Percentiles rank a stretch among this genome's conserved stretches.
Evolutionary conservation across 371 early-diverging fungal species (phyloP).

Genomic region (Rhizopus arrhizus): DNA sequence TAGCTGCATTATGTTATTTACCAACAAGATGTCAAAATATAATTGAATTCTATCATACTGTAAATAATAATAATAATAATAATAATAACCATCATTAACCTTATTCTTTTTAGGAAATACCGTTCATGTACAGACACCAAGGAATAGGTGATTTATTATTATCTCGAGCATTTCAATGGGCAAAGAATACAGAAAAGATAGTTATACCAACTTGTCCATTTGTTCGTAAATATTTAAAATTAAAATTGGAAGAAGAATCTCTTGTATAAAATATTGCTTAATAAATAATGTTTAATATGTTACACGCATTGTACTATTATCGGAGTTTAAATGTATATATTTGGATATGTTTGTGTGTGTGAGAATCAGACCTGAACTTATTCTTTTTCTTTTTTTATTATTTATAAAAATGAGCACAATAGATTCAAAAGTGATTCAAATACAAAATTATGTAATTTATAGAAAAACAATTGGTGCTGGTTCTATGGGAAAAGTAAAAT

Average conservation of each 20-base stretch:
- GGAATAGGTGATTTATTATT: conserved; percentile 34
- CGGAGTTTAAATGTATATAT: background rate
- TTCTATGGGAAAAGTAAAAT: conserved; percentile 97
- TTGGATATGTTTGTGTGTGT: background rate
- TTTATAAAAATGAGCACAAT: background rate
- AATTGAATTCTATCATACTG: conserved; percentile 31
- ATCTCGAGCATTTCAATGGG: conserved; percentile 32
- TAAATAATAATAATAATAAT: conserved; percentile 5
- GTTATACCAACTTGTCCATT: conserved; percentile 37
- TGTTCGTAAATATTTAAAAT: conserved; percentile 26
- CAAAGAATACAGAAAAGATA: conserved; percentile 16
- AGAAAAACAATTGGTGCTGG: conserved; percentile 95
- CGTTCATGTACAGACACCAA: conserved; percentile 26
- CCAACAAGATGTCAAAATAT: conserved; percentile 28
- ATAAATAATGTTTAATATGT: too few relatives aligned
- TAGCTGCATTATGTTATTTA: conserved; percentile 37
- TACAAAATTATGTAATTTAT: conserved; percentile 51
- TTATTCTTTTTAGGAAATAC: conserved; percentile 30
- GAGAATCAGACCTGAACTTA: background rate
- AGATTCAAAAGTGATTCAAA: conserved; percentile 27
- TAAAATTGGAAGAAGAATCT: conserved; percentile 4
- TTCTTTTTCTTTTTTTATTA: background rate
- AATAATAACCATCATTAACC: background rate
- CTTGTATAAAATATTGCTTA: background rate
- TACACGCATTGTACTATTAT: background rate